Evolutionary conservation across 768 basidiomycete species (phyloP).

Genomic region (Leccinum variicolor): DNA sequence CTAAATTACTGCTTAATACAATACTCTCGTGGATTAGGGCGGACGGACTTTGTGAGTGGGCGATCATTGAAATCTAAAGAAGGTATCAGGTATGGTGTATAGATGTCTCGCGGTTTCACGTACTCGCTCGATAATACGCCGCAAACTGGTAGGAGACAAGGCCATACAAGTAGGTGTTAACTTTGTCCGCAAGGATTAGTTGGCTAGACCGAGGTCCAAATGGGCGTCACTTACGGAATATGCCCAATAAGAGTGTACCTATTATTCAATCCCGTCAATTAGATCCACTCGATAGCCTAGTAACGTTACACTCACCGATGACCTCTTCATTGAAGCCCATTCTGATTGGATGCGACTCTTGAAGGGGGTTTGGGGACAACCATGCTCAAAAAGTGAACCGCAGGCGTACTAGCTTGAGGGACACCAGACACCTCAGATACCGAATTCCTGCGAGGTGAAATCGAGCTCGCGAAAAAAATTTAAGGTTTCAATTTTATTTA

Average conservation of each 20-base stretch:
- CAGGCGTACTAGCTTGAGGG: too few relatives aligned
- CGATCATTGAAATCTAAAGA: conserved; percentile 17
- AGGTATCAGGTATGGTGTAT: not conserved
- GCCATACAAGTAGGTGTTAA: conserved; percentile 37
- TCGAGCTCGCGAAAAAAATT: too few relatives aligned
- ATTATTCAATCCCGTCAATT: not conserved
- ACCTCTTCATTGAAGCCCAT: not conserved
- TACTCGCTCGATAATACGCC: conserved; percentile 30
- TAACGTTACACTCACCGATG: not conserved
- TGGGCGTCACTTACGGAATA: not conserved
- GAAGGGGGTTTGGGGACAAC: not conserved
- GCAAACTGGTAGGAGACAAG: conserved; percentile 43
- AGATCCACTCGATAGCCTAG: not conserved
- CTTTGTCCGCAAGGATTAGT: conserved; percentile 2
- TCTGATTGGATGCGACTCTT: not conserved
- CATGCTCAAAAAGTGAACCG: too few relatives aligned
- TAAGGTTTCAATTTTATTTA: too few relatives aligned
- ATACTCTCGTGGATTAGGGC: not conserved
- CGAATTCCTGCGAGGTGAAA: too few relatives aligned
- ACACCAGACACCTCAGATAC: too few relatives aligned
- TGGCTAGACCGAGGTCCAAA: not conserved
- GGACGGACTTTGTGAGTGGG: conserved; percentile 3
- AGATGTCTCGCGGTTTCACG: not conserved
- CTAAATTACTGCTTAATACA: not conserved
- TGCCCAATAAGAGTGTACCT: not conserved